phyloP scores from a whole-genome alignment of 2,329 filamentous ascomycete species.

The Biscogniauxia marginata region DNA sequence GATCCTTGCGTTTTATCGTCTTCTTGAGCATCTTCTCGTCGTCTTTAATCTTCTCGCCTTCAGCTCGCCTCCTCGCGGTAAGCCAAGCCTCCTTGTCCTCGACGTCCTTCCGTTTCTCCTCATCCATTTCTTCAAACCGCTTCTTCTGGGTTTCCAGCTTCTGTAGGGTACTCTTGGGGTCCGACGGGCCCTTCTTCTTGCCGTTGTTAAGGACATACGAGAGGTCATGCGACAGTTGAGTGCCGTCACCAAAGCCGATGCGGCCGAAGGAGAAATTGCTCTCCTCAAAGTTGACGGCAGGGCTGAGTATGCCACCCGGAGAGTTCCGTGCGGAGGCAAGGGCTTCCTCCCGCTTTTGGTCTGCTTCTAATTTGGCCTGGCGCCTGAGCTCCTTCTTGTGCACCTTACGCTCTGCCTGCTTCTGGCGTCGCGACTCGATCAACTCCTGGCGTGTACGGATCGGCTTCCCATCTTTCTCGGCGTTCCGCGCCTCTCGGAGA shows the following conservation, averaged over 20 bases:
- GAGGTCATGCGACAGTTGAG: slow-evolving; percentile 71
- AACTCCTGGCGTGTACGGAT: slow-evolving; percentile 87
- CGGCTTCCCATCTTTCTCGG: slow-evolving; percentile 79
- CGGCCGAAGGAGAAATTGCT: slow-evolving; percentile 87
- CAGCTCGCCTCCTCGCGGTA: slow-evolving; percentile 81
- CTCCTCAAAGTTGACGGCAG: slow-evolving; percentile 49
- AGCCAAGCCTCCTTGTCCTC: slow-evolving; percentile 95
- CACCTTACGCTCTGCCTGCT: slow-evolving; percentile 81
- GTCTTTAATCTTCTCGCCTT: slow-evolving; percentile 86
- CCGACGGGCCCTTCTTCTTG: slow-evolving; percentile 79
- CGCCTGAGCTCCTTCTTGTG: slow-evolving; percentile 84
- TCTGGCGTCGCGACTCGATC: slow-evolving; percentile 83
- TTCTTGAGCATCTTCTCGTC: slow-evolving; percentile 88
- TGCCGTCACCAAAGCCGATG: slow-evolving; percentile 86
- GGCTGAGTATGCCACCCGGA: slow-evolving; percentile 55
- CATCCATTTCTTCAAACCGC: slow-evolving; percentile 71
- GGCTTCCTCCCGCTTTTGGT: slow-evolving; percentile 62
- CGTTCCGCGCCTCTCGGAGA: slow-evolving; percentile 81
- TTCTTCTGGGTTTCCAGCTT: slow-evolving; percentile 82
- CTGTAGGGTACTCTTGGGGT: slow-evolving; percentile 81
- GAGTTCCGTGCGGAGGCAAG: slow-evolving; percentile 60
- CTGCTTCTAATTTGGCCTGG: slow-evolving; percentile 77
- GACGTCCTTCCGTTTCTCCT: slow-evolving; percentile 79
- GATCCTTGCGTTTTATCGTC: slow-evolving; percentile 89
- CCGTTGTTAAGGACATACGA: slow-evolving; percentile 60